phyloP scores from a whole-genome alignment of 345 rosid species.

The Boechera stricta region DNA sequence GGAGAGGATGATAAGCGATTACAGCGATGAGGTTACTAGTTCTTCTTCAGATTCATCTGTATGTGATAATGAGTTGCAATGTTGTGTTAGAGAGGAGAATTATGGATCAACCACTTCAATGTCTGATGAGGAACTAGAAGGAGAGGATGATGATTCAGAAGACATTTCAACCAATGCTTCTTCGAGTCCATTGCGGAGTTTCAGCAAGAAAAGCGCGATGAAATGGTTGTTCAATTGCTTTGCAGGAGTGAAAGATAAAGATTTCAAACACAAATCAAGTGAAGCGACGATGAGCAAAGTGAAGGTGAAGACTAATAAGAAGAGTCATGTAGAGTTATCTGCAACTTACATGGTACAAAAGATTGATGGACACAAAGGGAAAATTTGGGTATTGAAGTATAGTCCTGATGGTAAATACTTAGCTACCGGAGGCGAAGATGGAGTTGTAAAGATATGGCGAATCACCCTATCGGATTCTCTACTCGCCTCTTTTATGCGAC shows the following conservation, averaged over 20 bases:
- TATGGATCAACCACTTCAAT: constrained; percentile 51
- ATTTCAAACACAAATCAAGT: constrained; percentile 23
- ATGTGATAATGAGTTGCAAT: constrained; percentile 40
- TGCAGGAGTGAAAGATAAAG: constrained; percentile 10
- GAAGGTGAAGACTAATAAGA: constrained; percentile 67
- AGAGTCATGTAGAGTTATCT: constrained; percentile 70
- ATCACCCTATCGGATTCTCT: constrained; percentile 55
- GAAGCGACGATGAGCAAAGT: constrained; percentile 44
- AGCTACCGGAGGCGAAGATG: constrained; percentile 92
- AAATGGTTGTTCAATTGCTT: constrained; percentile 66
- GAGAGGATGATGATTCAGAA: constrained; percentile 26
- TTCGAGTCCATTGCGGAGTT: constrained; percentile 26
- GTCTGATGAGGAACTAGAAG: constrained; percentile 53
- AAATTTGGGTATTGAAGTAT: constrained; percentile 77
- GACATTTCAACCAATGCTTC: constrained; percentile 15
- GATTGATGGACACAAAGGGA: constrained; percentile 76
- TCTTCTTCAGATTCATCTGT: constrained; percentile 44
- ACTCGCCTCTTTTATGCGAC: constrained; percentile 40
- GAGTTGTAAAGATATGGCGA: constrained; percentile 75
- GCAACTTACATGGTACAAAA: constrained; percentile 66
- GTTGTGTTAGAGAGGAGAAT: constrained; percentile 51
- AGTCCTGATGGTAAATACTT: constrained; percentile 82
- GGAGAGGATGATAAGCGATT: constrained; percentile 57
- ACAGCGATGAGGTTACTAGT: constrained; percentile 56
- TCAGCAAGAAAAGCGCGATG: constrained; percentile 45